Percentiles rank a stretch among this genome's conserved stretches.
Conservation (phyloP, 2,329 filamentous ascomycete genomes). For the Fusarium domesticum region DNA sequence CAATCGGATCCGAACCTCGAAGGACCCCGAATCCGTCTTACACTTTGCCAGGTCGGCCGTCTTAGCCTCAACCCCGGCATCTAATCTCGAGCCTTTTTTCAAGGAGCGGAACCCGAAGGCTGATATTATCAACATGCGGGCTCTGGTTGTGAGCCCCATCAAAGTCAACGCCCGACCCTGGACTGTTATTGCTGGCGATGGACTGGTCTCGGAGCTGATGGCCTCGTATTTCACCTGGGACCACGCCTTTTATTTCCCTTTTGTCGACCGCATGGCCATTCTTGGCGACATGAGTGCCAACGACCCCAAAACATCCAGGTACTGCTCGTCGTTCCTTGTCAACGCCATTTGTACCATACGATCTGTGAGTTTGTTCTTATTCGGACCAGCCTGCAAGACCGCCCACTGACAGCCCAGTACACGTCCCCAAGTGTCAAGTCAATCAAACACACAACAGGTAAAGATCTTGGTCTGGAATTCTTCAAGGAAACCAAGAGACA, state of each 20-base stretch:
- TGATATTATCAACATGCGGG: conserved; percentile 8
- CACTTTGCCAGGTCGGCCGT: not conserved
- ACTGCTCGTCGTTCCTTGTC: conserved; percentile 33
- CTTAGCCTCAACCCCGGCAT: not conserved
- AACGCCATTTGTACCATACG: conserved; percentile 33
- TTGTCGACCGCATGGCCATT: conserved; percentile 28
- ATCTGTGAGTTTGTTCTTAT: conserved; percentile 19
- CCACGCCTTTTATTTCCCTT: conserved; percentile 23
- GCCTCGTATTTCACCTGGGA: conserved; percentile 33
- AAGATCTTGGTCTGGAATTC: conserved; percentile 19
- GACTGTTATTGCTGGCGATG: conserved; percentile 31
- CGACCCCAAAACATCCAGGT: conserved; percentile 19
- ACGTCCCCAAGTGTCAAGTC: conserved; percentile 22
- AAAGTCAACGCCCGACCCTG: conserved; percentile 31
- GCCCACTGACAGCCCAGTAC: too few species aligned
- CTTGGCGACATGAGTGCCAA: conserved; percentile 27
- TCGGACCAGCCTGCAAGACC: not conserved
- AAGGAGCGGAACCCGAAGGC: not conserved
- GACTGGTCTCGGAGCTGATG: conserved; percentile 32
- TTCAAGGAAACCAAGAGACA: conserved; percentile 25
- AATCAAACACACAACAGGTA: conserved; percentile 8
- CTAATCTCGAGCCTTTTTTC: not conserved
- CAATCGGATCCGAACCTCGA: conserved; percentile 6
- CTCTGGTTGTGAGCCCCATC: conserved; percentile 19
- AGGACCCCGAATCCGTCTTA: conserved; percentile 5